Conservation (phyloP, 2,329 filamentous ascomycete genomes). For the Aspergillus caelatus region DNA sequence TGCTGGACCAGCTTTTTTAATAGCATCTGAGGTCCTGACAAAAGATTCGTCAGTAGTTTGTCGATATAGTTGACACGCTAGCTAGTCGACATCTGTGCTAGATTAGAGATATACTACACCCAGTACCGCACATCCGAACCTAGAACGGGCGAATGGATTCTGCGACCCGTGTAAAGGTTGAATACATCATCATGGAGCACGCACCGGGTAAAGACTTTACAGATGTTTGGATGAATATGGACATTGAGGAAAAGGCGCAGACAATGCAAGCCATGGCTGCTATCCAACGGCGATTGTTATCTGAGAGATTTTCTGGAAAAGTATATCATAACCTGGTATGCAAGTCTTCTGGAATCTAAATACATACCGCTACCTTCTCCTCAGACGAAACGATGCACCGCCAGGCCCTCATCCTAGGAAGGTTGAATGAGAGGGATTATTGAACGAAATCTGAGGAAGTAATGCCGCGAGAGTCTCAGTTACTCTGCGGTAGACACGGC, state of each 20-base stretch:
- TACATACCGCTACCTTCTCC: too few species aligned
- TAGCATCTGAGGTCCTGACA: not conserved
- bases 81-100: not conserved
- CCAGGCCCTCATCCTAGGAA: too few species aligned
- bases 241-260: not conserved
- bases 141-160: not conserved
- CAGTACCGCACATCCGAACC: not conserved
- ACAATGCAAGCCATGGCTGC: not conserved
- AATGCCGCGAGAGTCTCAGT: too few species aligned
- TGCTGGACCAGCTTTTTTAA: not conserved
- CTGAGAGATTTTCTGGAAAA: too few species aligned
- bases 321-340: too few species aligned
- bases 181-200: slow-evolving; percentile 2
- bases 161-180: not conserved
- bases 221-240: not conserved
- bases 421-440: too few species aligned
- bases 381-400: too few species aligned
- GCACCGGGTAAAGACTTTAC: not conserved
- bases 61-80: not conserved
- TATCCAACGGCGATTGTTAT: too few species aligned
- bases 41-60: not conserved
- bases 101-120: not conserved
- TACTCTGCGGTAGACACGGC: too few species aligned
- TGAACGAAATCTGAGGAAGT: too few species aligned
- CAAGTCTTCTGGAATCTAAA: too few species aligned